Evolutionary conservation across 345 rosid genomes (phyloP), one percentile per base, ranked within the genome.

Genomic region (Hevea brasiliensis): DNA sequence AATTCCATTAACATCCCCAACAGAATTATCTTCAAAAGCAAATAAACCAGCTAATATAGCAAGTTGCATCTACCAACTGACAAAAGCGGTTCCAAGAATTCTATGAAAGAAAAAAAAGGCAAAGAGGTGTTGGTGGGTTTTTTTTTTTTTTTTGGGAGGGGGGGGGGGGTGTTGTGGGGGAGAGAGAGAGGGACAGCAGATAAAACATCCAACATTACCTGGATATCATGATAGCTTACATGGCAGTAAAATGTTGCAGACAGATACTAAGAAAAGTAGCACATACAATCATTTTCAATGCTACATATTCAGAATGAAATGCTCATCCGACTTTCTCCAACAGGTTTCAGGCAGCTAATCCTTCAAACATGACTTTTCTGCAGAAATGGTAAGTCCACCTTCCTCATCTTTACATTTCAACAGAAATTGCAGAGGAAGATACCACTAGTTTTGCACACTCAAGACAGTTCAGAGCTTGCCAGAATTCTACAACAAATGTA

Each of bases 381-480:
- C 21, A 67, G 47, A 76, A 65, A 12, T n/a, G 42, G 55, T 1
- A 6, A 24, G 35, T 9, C 53, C 56, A 56, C 10, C 71, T 53
- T 15, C 72, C 54, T 35, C 26, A n/a, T 9, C 32, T 60, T 61
- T 45, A 20, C 57, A 60, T 51, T 77, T 61, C 37, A 70, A 70
- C 73, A 72, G 45, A 67, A 60, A 78, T 50, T 57, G 18, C 15
- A 37, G 47, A 80, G 70, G 67, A 68, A 70, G 24, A 24, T 45
- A 40, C 41, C 61, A 74, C 70, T 59, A 67, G 29, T n/a, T 64
- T 57, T 45, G 67, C 67, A 74, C 23, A 53, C n/a, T 45, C 26
- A n/a, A 59, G 51, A 67, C 60, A 74, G 58, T 67, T 76, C 68
- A 65, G 66, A 65, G 71, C 54, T 71, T 67, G 78, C 72, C 81